Percentiles rank a stretch among this genome's conserved stretches.
These are phyloP conservation scores for Onygenales sp. DNA, from an alignment of 2,329 filamentous ascomycete genomes.

Conservation along the genomic window DNA sequence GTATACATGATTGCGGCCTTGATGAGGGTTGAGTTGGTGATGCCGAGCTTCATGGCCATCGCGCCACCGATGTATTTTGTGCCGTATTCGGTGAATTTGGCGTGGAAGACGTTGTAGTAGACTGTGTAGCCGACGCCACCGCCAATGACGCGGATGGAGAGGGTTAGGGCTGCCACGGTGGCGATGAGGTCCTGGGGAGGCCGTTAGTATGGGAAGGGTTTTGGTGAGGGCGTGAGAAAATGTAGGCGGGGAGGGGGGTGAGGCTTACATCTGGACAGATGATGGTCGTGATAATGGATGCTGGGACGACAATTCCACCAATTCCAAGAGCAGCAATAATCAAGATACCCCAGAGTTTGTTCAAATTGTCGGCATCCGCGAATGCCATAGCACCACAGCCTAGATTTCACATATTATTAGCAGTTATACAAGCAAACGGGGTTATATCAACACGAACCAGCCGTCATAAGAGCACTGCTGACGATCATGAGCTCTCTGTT, in stretches of 20 bases:
- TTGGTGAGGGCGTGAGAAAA: background rate
- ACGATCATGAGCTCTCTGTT: slow-evolving; percentile 52
- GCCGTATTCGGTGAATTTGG: slow-evolving; percentile 38
- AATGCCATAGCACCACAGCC: slow-evolving; percentile 47
- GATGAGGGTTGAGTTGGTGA: slow-evolving; percentile 41
- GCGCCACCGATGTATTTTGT: slow-evolving; percentile 41
- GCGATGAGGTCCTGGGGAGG: slow-evolving; percentile 49
- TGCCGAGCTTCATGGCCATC: slow-evolving; percentile 40
- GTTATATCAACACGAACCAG: slow-evolving; percentile 28
- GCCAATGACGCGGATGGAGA: slow-evolving; percentile 60
- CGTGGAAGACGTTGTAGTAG: slow-evolving; percentile 44
- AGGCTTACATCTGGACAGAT: slow-evolving; percentile 52
- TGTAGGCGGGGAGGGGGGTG: background rate
- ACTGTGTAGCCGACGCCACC: slow-evolving; percentile 56
- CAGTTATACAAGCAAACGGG: background rate
- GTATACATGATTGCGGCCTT: slow-evolving; percentile 45
- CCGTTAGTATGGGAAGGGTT: background rate
- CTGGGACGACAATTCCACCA: slow-evolving; percentile 58
- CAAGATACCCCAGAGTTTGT: slow-evolving; percentile 48
- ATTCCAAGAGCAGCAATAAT: slow-evolving; percentile 54
- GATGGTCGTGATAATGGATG: slow-evolving; percentile 59
- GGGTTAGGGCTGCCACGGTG: slow-evolving; percentile 57
- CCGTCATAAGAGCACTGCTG: slow-evolving; percentile 56
- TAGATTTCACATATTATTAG: slow-evolving; percentile 9
- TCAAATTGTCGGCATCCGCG: slow-evolving; percentile 43